Evolutionary conservation across 805 yeast species (phyloP), one percentile per base, ranked within the genome.

Genomic region (Yarrowia sp.): DNA sequence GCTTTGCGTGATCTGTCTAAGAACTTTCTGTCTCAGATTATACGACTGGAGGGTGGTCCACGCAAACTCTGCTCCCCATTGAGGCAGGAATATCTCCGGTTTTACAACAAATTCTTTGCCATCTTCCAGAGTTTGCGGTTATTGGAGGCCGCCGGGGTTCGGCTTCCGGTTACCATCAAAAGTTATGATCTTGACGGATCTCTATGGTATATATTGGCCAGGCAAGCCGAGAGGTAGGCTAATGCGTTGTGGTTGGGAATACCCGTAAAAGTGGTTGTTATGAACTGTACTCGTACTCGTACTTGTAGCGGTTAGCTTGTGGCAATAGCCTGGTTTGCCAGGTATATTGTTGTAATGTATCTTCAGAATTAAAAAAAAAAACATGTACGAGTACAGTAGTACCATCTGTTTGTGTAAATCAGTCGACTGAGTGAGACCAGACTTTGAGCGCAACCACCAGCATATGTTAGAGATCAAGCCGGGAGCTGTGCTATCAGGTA

Each of bases 91-190:
- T 36, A 30, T 36, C 24, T 52, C 24, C 59, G 59, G 3, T 52
- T 52, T 32, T 52, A 52, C 59, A 52, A 52, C 33, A 52, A 52
- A 35, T 52, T n/a, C 12, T 17, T 52, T 8, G 59, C 59, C 17
- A 52, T 52, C 17, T 36, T 52, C 59, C 43, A 30, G 59, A 52
- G 59, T 24, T 32, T 52, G 22, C 59, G 59, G 32, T 17, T 52
- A 9, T 14, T 52, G 32, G 33, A 52, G 35, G 59, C 59, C 11
- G 44, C 44, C 7, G 59, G 59, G 1, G 59, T 52, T 22, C 24
- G 44, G 4, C n/a, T 52, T 7, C 59, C 59, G 10, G 59, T 17
- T 1, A 1, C n/a, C 7, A n/a, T 52, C 9, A n/a, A 36, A 6
- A 52, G 59, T 8, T 52, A 35, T 16, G 59, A 52, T 11, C 24